These are phyloP conservation scores for Talaromyces albobiverticillius DNA, from an alignment of 2,329 filamentous ascomycete genomes.

Conservation along the genomic window DNA sequence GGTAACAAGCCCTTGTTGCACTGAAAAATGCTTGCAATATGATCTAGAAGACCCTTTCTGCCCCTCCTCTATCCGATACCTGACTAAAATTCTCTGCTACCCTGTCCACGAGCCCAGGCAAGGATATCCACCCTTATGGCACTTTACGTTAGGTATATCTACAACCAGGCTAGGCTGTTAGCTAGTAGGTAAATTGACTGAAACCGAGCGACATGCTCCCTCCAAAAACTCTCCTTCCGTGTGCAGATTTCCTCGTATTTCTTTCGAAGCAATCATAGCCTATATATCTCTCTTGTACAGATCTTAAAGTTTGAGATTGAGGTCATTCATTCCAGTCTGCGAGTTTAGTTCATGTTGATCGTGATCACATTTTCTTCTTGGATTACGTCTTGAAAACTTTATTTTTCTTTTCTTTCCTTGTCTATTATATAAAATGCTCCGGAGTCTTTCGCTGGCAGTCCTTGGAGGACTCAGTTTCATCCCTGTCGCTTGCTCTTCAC, in stretches of 20 bases:
- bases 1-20: no score
- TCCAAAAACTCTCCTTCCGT: neutral
- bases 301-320: neutral
- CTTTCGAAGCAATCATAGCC: neutral
- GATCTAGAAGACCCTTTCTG: neutral
- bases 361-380: neutral
- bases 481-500: neutral
- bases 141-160: neutral
- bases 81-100: neutral
- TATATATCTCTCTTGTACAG: neutral
- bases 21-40: no score
- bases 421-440: constrained; percentile 1
- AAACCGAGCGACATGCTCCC: neutral
- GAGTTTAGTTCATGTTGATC: neutral
- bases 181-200: neutral
- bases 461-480: constrained; percentile 8
- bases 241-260: neutral
- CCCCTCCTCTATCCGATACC: neutral
- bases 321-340: constrained; percentile 6
- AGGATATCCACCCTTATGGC: constrained; percentile 5
- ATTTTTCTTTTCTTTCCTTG: neutral
- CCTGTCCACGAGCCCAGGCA: constrained; percentile 3
- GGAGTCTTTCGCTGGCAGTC: neutral
- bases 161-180: neutral
- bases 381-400: neutral